Evolutionary conservation across 1,139 yeast genomes (phyloP), one percentile per base, ranked within the genome.

Genomic region (Zygosaccharomyces pseudobailii): DNA sequence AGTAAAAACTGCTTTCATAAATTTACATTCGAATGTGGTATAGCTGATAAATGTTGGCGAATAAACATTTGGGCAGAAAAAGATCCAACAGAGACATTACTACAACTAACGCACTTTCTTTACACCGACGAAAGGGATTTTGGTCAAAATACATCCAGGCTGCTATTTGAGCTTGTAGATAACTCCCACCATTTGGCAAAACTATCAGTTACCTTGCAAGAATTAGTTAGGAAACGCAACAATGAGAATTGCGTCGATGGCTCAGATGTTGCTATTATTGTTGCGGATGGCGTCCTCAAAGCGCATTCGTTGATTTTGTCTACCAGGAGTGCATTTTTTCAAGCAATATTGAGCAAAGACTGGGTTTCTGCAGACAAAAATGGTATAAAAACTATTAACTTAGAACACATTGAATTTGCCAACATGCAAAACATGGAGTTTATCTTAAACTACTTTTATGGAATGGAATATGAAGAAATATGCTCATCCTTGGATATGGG

Each of bases 251-350:
- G 3, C 6, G 4, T n/a, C 4, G 25, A 13, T 19, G 32, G 6
- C 17, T 5, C 40, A 24, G 66, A 63, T 46, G 52, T 56, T 6
- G 43, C 35, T 6, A 48, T 65, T 6, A 33, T 39, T 7, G 46
- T 61, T 2, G 36, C 48, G 5, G 59, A 63, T 46, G 60, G 59
- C 4, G 37, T 36, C 4, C 7, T 56, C 2, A 33, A 40, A n/a
- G 55, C 55, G 4, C 80, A 80, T 56, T 75, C 84, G 4, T 71
- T 72, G 30, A 65, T 87, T 6, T 62, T 88, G 22, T 61, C 71
- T 4, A 65, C 79, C 0, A 68, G 95, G 48, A 78, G 83, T 38
- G 81, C 80, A 0, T 86, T 75, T 59, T 87, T 87, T 62, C 82
- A 79, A 51, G 75, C 85, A 0, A 54, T 79, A 2, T 71, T 84